A percentile compares a stretch with the other conserved stretches of the same genome.
These are phyloP conservation scores for Triglochin maritima DNA, from an alignment of 106 monocot genomes.

Conservation along the genomic window DNA sequence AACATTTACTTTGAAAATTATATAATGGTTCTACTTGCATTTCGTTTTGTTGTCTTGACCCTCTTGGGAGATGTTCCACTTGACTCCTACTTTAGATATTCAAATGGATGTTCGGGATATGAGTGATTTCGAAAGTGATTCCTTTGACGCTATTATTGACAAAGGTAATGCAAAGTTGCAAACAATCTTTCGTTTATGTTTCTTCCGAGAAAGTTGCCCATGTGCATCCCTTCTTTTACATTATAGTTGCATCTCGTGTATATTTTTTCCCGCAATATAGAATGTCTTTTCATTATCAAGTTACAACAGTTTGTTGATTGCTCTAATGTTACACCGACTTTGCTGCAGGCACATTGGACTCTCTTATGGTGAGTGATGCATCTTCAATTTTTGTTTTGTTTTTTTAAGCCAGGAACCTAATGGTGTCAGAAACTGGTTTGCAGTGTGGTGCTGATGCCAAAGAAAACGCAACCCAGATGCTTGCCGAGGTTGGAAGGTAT, in stretches of 20 bases:
- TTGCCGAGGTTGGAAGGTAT: slow-evolving; percentile 83
- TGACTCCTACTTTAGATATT: slow-evolving; percentile 26
- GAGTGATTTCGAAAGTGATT: slow-evolving; percentile 49
- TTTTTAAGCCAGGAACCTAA: slow-evolving; percentile 11
- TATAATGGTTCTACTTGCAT: slow-evolving; percentile 1
- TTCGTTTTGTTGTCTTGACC: background rate
- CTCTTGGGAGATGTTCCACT: background rate
- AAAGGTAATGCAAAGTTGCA: slow-evolving; percentile 74
- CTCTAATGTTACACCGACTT: no score
- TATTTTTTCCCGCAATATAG: no score
- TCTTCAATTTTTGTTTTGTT: slow-evolving; percentile 2
- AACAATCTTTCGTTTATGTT: background rate
- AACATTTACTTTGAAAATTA: background rate
- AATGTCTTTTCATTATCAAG: background rate
- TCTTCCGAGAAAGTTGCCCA: background rate
- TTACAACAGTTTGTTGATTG: no score
- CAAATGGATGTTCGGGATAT: slow-evolving; percentile 88
- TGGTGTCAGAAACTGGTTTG: slow-evolving; percentile 12
- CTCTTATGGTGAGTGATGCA: slow-evolving; percentile 79
- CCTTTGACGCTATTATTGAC: slow-evolving; percentile 87
- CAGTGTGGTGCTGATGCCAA: slow-evolving; percentile 81
- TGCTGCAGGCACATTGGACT: slow-evolving; percentile 84
- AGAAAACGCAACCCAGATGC: slow-evolving; percentile 69
- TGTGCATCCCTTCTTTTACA: no score
- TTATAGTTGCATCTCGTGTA: no score